Percentiles rank a stretch among this genome's conserved stretches.
Conservation (phyloP, 164 flowering plant species). For the Saururus chinensis region DNA sequence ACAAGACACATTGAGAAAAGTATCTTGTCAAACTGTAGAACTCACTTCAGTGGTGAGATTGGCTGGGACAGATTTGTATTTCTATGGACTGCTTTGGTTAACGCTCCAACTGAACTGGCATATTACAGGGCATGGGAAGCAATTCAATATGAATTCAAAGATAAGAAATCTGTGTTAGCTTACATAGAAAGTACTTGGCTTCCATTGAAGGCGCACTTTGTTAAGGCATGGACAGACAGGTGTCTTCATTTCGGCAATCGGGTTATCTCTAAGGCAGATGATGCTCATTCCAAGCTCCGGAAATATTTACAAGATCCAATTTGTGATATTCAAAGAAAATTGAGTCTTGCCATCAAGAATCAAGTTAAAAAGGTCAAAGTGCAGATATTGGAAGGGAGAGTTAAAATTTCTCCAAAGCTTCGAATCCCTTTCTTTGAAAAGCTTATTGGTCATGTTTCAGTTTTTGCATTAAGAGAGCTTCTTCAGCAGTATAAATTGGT, state of each 20-base stretch:
- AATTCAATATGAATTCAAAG: background rate
- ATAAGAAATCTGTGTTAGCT: background rate
- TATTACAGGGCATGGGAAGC: constrained; percentile 8
- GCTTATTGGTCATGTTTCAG: constrained; percentile 4
- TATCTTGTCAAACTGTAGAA: constrained; percentile 5
- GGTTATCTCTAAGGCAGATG: constrained; percentile 5
- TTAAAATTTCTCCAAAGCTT: background rate
- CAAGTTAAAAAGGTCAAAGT: constrained; percentile 5
- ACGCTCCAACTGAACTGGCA: constrained; percentile 1
- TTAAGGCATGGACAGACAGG: constrained; percentile 7
- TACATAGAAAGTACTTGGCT: constrained; percentile 6
- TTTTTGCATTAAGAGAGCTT: constrained; percentile 6
- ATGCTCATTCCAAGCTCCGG: constrained; percentile 5
- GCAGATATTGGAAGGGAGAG: background rate
- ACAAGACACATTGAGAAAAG: constrained; percentile 5
- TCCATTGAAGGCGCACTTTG: constrained; percentile 6
- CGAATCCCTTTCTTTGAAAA: constrained; percentile 5
- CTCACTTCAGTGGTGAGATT: constrained; percentile 1
- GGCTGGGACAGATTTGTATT: constrained; percentile 4
- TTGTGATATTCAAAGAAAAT: background rate
- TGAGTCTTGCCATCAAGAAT: constrained; percentile 5
- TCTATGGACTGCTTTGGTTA: constrained; percentile 2
- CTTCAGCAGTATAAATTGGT: constrained; percentile 6
- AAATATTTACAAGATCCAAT: constrained; percentile 5
- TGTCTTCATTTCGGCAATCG: constrained; percentile 7